These are phyloP conservation scores for Cupressus sempervirens DNA, from an alignment of 75 land plant genomes.

Conservation along the genomic window DNA sequence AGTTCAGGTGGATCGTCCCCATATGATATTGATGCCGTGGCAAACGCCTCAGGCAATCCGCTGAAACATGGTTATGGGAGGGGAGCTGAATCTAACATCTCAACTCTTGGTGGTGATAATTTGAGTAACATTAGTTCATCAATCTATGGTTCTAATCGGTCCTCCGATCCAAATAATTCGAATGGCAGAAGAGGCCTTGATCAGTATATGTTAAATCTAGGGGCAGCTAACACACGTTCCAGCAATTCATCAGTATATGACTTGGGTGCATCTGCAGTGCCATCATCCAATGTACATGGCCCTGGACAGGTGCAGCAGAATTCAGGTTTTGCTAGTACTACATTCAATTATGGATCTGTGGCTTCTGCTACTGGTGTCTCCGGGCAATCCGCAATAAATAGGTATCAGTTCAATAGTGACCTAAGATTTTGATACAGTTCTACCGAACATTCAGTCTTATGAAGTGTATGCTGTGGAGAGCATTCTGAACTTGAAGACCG, in stretches of 20 bases:
- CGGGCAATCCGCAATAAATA: neutral
- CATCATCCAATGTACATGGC: neutral
- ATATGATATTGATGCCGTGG: neutral
- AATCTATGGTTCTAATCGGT: neutral
- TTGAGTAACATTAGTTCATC: neutral
- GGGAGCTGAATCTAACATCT: neutral
- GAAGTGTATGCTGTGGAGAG: neutral
- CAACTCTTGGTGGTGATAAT: slow-evolving; percentile 2
- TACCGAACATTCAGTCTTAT: neutral
- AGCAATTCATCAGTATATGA: neutral
- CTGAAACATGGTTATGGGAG: neutral
- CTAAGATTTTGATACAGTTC: neutral
- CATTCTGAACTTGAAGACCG: neutral
- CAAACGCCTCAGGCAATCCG: neutral
- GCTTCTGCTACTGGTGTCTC: neutral
- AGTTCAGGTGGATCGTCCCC: neutral
- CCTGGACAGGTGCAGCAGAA: neutral
- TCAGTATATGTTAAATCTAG: neutral
- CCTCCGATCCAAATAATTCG: neutral
- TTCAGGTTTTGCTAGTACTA: neutral
- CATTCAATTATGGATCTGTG: neutral
- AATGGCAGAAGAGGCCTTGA: neutral
- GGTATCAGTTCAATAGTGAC: slow-evolving; percentile 2
- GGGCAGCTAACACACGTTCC: neutral
- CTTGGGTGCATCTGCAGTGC: neutral